A percentile compares a stretch with the other conserved stretches of the same genome.
phyloP scores from a whole-genome alignment of 208 protist genomes.

The Wallacemonas sp. region DNA sequence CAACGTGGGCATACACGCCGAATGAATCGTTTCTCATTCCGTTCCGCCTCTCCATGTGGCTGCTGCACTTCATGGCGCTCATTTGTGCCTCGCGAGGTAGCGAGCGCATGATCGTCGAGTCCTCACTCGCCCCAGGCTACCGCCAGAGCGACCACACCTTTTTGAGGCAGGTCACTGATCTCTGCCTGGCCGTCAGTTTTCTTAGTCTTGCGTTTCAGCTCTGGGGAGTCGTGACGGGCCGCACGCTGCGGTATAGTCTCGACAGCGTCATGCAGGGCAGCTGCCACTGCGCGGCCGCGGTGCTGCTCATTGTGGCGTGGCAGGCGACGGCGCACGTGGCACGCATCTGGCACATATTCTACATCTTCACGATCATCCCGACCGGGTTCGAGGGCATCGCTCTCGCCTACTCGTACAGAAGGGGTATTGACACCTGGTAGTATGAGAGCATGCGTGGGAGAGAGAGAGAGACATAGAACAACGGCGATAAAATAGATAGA shows the following conservation, averaged over 20 bases:
- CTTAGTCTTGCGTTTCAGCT: conserved; percentile 47
- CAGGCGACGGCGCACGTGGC: conserved; percentile 38
- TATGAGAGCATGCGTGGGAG: conserved; percentile 11
- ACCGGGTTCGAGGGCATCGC: conserved; percentile 54
- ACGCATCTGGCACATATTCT: conserved; percentile 72
- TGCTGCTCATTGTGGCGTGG: conserved; percentile 60
- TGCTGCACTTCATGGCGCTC: conserved; percentile 58
- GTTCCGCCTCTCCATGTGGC: conserved; percentile 45
- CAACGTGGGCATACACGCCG: conserved; percentile 6
- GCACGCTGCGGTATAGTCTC: conserved; percentile 61
- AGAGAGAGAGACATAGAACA: conserved; percentile 4
- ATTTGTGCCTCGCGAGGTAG: conserved; percentile 49
- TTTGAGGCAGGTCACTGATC: conserved; percentile 34
- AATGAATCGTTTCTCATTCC: conserved; percentile 62
- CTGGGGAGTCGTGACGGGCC: conserved; percentile 57
- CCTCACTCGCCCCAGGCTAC: conserved; percentile 36
- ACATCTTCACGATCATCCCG: conserved; percentile 71
- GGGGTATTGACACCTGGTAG: conserved; percentile 46
- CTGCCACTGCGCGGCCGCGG: conserved; percentile 47
- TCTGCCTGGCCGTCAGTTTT: conserved; percentile 51
- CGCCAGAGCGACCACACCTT: conserved; percentile 40
- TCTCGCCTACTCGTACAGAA: conserved; percentile 46
- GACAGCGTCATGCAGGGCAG: conserved; percentile 60
- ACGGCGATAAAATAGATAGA: not conserved
- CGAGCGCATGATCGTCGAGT: conserved; percentile 49